A percentile compares a stretch with the other conserved stretches of the same genome.
These are phyloP conservation scores for Wallacemonas sp. DNA, from an alignment of 208 protist species.

Conservation along the genomic window DNA sequence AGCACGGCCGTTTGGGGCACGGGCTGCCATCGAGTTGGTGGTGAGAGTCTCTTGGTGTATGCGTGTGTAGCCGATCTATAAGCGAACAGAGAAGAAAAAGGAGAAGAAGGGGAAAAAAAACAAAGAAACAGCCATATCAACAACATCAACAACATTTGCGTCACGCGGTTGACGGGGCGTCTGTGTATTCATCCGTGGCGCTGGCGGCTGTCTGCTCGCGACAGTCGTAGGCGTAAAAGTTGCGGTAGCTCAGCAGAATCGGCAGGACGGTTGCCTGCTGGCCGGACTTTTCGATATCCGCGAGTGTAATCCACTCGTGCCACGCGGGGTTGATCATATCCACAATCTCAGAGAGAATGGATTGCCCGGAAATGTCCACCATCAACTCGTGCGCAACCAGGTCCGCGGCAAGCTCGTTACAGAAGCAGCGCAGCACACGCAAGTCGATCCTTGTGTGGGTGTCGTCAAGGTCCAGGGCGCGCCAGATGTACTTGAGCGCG, in stretches of 20 bases:
- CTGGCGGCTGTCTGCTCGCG: slow-evolving; percentile 83
- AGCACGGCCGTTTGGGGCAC: no score
- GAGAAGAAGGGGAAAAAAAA: slow-evolving; percentile 19
- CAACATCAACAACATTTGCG: not conserved
- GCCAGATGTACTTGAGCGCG: slow-evolving; percentile 88
- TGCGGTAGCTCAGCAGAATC: slow-evolving; percentile 82
- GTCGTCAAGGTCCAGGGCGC: slow-evolving; percentile 77
- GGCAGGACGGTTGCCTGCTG: slow-evolving; percentile 85
- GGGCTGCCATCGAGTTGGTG: no score
- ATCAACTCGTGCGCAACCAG: slow-evolving; percentile 76
- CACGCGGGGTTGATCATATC: slow-evolving; percentile 92
- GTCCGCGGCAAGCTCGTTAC: slow-evolving; percentile 80
- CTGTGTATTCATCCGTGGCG: slow-evolving; percentile 72
- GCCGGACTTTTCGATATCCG: slow-evolving; percentile 75
- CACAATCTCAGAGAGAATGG: slow-evolving; percentile 84
- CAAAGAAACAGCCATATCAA: not conserved
- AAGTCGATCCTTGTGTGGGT: slow-evolving; percentile 64
- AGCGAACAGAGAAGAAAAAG: not conserved
- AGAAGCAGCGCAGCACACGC: slow-evolving; percentile 74
- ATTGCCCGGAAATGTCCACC: slow-evolving; percentile 78
- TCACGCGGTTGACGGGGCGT: no score
- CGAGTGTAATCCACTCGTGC: slow-evolving; percentile 81
- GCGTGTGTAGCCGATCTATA: no score
- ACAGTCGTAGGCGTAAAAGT: slow-evolving; percentile 91
- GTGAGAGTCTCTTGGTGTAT: no score